These are phyloP conservation scores for Baorangia bicolor DNA, from an alignment of 768 basidiomycete genomes.

Conservation along the genomic window DNA sequence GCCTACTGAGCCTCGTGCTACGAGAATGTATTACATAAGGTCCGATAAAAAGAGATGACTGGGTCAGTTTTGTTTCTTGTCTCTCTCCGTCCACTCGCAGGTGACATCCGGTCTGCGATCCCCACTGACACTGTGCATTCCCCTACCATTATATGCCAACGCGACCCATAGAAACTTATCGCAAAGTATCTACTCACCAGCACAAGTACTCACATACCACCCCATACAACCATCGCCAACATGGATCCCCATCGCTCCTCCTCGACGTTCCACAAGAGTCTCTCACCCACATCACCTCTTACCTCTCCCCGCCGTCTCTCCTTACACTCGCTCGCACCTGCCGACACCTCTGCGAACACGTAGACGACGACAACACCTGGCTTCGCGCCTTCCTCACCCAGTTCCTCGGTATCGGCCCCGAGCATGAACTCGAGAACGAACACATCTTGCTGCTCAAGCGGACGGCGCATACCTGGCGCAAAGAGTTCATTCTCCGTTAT, in stretches of 20 bases:
- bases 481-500: conserved; percentile 63
- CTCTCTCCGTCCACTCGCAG: conserved; percentile 18
- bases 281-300: conserved; percentile 73
- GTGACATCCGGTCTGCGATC: conserved; percentile 25
- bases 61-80: not conserved
- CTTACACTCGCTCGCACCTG: conserved; percentile 55
- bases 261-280: conserved; percentile 66
- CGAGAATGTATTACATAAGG: conserved; percentile 8
- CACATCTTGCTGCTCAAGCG: conserved; percentile 54
- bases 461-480: conserved; percentile 61
- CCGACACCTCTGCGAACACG: conserved; percentile 55
- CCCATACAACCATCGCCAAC: conserved; percentile 35
- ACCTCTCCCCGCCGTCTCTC: conserved; percentile 64
- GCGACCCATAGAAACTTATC: conserved; percentile 45
- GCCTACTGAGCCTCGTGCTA: too few species aligned
- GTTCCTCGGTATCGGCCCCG: conserved; percentile 65
- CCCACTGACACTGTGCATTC: conserved; percentile 6
- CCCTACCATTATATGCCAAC: conserved; percentile 63
- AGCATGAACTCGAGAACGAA: conserved; percentile 49
- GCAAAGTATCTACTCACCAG: conserved; percentile 35
- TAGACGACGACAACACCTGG: conserved; percentile 82
- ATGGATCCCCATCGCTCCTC: conserved; percentile 52
- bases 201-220: conserved; percentile 27
- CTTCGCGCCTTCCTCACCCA: conserved; percentile 68
- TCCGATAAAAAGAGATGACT: not conserved